Evolutionary conservation across 2,329 filamentous ascomycete genomes (phyloP), one percentile per base, ranked within the genome.

Genomic region (Aureobasidium leucospermi): DNA sequence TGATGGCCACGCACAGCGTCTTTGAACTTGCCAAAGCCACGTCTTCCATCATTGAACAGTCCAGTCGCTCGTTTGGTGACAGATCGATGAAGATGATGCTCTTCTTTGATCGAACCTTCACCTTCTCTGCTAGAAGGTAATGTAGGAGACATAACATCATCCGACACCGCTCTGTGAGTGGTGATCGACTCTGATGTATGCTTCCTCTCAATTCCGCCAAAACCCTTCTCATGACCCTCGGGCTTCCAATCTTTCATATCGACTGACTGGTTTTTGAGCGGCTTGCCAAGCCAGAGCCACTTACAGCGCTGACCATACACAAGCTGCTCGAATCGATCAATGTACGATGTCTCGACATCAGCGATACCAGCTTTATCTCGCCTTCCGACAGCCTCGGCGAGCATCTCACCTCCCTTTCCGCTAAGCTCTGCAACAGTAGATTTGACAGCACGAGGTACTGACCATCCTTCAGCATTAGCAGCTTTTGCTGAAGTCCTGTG

Each of bases 251-350:
- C 70, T 19, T 52, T 55, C n/a, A 42, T 23, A 13, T 57, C 59
- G 36, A 58, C 42, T 16, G 51, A 67, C 28, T 64, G 60, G 58
- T 69, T 81, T 68, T 93, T 90, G 62, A 87, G 85, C 39, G 89
- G 83, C 71, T 96, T 97, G 15, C 93, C 94, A 62, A 89, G 82
- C 94, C 94, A 99, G 1, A 99, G 79, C 90, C 92, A 97, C 71
- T 96, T 96, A 15, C 89, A 81, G 59, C 89, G 84, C 70, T 94
- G 89, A 36, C 94, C 93, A 62, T 86, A 87, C 0, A 88, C 84
- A 29, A 96, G 78, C 61, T 85, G 85, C 51, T 90, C 81, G 65
- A 97, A 96, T 47, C 81, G 85, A 66, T 96, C 91, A 58, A 96
- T 85, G 68, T 97, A 91, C 9, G 90, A 79, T 0, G 92, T 97